These are phyloP conservation scores for Penicillium canescens DNA, from an alignment of 495 filamentous ascomycete species.

Conservation along the genomic window DNA sequence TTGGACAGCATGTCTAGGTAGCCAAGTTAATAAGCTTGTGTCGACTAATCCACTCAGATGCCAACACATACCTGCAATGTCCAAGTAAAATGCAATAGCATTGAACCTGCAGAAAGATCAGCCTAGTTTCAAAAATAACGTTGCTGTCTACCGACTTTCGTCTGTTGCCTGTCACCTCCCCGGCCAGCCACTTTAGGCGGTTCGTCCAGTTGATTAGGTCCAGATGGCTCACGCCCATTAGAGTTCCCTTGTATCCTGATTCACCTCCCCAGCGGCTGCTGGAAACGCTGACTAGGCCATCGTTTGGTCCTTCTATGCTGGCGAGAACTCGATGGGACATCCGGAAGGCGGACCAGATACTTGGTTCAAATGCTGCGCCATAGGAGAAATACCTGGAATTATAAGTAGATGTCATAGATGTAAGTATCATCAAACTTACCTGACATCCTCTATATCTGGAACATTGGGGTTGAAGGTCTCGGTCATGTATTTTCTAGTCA, in stretches of 20 bases:
- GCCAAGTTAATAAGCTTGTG: neutral
- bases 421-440: constrained; percentile 34
- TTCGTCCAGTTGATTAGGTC: constrained; percentile 98
- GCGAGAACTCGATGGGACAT: constrained; percentile 70
- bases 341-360: constrained; percentile 71
- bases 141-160: constrained; percentile 44
- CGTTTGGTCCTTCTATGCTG: constrained; percentile 77
- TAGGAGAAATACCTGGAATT: constrained; percentile 78
- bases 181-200: constrained; percentile 68
- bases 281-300: constrained; percentile 86
- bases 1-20: constrained; percentile 15
- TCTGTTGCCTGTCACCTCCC: constrained; percentile 66
- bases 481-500: constrained; percentile 80
- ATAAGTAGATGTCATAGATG: neutral
- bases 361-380: constrained; percentile 71
- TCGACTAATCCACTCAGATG: neutral
- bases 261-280: constrained; percentile 82
- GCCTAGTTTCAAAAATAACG: neutral
- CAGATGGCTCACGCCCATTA: constrained; percentile 85
- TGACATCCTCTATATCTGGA: constrained; percentile 70
- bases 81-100: constrained; percentile 91
- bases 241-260: constrained; percentile 75
- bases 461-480: constrained; percentile 80
- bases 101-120: constrained; percentile 60
- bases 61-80: constrained; percentile 66